A percentile compares a stretch with the other conserved stretches of the same genome.
phyloP scores from a whole-genome alignment of 2,329 filamentous ascomycete species.

The Fusarium kyushuense region DNA sequence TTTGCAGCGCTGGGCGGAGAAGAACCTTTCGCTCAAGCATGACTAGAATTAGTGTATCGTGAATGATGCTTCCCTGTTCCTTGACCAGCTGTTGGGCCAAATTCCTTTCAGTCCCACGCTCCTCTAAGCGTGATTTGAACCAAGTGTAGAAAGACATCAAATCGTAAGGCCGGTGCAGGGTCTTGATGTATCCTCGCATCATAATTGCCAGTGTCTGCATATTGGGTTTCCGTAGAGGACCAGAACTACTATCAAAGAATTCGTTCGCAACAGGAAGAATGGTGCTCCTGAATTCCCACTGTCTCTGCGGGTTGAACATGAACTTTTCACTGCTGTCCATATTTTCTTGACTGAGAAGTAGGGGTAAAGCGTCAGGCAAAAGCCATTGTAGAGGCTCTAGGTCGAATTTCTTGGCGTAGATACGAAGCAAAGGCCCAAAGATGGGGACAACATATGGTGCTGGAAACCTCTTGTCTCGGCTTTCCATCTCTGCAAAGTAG shows the following conservation, averaged over 20 bases:
- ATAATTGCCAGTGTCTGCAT: constrained; percentile 59
- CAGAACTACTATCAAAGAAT: constrained; percentile 46
- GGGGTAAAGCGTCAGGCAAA: constrained; percentile 53
- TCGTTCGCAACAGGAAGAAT: constrained; percentile 52
- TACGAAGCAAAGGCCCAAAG: constrained; percentile 62
- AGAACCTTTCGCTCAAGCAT: constrained; percentile 59
- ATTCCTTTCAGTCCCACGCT: constrained; percentile 50
- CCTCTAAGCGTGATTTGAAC: constrained; percentile 59
- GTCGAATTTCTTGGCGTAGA: constrained; percentile 63
- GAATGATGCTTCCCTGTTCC: constrained; percentile 58
- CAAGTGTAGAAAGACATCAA: constrained; percentile 61
- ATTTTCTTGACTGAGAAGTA: constrained; percentile 46
- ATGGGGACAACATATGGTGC: constrained; percentile 53
- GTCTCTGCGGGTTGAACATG: constrained; percentile 29
- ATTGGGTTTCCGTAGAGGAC: constrained; percentile 52
- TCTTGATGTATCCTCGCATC: constrained; percentile 61
- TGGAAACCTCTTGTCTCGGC: constrained; percentile 45
- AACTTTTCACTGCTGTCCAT: constrained; percentile 43
- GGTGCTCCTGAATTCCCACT: constrained; percentile 50
- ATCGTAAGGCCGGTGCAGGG: constrained; percentile 54
- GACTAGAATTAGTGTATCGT: constrained; percentile 64
- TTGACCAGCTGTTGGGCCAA: constrained; percentile 54
- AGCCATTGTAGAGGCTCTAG: constrained; percentile 59
- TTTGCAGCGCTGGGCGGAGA: constrained; percentile 58
- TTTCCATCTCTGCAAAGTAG: constrained; percentile 58